Evolutionary conservation across 139 green algal genomes (phyloP).

Genomic region (Desmodesmus armatus): DNA sequence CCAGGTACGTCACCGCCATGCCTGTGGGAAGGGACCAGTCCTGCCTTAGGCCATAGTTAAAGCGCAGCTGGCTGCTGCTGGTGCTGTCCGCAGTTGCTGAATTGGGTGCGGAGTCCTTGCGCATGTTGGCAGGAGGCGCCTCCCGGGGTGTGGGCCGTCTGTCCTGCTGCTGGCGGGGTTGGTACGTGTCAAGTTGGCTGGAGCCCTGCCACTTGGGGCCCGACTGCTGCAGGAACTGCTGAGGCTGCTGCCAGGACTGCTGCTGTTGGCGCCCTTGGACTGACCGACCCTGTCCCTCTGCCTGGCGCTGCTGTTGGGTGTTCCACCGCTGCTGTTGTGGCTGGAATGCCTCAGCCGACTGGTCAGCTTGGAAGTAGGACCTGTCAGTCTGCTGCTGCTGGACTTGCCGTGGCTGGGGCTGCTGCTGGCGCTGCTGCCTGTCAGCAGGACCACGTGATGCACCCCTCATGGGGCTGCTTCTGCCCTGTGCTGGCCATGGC

Average conservation of each 20-base stretch:
- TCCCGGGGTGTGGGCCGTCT: not conserved
- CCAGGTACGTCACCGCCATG: conserved; percentile 88
- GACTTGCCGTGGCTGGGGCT: not conserved
- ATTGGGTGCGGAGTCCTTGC: not conserved
- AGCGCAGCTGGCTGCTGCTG: conserved; percentile 22
- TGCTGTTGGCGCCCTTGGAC: not conserved
- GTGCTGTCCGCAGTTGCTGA: not conserved
- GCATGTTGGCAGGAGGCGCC: not conserved
- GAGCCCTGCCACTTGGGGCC: not conserved
- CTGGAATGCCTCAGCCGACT: not conserved
- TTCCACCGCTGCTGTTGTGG: conserved; percentile 10
- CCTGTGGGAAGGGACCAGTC: conserved; percentile 52
- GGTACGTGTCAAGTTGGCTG: not conserved
- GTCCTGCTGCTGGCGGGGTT: conserved; percentile 7
- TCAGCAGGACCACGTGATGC: not conserved
- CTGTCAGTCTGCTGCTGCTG: conserved; percentile 28
- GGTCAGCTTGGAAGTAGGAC: no score
- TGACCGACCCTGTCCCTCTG: not conserved
- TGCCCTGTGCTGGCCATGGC: not conserved
- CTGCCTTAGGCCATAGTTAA: not conserved
- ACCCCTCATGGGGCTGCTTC: not conserved
- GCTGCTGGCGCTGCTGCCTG: conserved; percentile 12
- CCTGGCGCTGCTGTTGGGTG: not conserved
- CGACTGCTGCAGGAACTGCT: no score
- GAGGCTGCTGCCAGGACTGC: not conserved